Base-by-base conservation (phyloP, 805 yeast genomes). In the Ogataea naganishii region DNA sequence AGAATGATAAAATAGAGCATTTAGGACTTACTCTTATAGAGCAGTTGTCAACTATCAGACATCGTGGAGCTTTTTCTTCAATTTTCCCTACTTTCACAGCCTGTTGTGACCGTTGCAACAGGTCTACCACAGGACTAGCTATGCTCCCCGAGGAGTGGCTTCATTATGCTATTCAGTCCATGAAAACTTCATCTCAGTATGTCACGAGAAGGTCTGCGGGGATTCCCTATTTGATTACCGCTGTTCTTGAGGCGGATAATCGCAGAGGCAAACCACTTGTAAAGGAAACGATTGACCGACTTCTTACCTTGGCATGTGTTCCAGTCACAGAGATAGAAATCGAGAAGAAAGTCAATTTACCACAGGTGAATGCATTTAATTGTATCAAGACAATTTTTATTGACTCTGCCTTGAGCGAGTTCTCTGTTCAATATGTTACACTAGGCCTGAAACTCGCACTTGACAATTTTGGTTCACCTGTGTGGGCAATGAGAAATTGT, bases 171-270 rank as follows among this genome's bases (percentile, higher is more conserved):
- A 42, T 86, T 11, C 45, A 49, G 4, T 21, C 43, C 14, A 42
- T 51, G 15, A 65, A 67, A 36, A 60, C 61, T 1, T 72, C 69
- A 41, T 62, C 80, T 0, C 88, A 84, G 43, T 68, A 71, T 26
- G 80, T 88, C 30, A 81, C 95, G 0, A 68, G 97, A 49, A 64
- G 97, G 39, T 86, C 96, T 1, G 97, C 95, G 3, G 96, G 97
- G 1, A 55, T 92, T 12, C 97, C 97, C 2, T 79, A 62, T 43
- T 58, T 89, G 30, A 62, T 89, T 10, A 69, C 92, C 1, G 92
- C 82, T 1, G 69, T 84, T 12, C 59, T 88, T n/a, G 62, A 73
- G 1, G 70, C 85, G 0, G 65, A 59, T 19, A 44, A 42, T 8
- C 21, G 14, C 28, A 34, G 26, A 26, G 11, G 12, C 23, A 53